A percentile compares a stretch with the other conserved stretches of the same genome.
phyloP scores from a whole-genome alignment of 371 early-diverging fungal genomes.

The Mucor sp. region DNA sequence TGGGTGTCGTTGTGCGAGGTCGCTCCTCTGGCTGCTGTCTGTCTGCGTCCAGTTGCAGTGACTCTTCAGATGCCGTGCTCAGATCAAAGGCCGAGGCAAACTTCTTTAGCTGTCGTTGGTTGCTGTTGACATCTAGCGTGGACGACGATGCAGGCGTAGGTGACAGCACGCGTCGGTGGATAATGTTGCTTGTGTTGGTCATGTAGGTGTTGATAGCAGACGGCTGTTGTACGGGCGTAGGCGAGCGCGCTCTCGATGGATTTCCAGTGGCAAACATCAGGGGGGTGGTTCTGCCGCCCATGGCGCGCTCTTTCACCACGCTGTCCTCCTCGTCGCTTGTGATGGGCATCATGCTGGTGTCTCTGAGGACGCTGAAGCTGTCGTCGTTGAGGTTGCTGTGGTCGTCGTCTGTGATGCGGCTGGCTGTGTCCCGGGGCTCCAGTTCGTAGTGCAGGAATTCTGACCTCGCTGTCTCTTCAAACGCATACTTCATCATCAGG shows the following conservation, averaged over 20 bases:
- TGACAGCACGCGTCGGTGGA: not conserved
- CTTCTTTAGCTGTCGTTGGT: conserved; percentile 6
- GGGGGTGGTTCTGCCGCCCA: not conserved
- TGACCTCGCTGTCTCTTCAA: conserved; percentile 19
- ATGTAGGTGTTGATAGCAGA: not conserved
- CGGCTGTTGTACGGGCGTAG: not conserved
- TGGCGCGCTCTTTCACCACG: not conserved
- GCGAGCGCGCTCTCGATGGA: not conserved
- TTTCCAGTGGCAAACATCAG: not conserved
- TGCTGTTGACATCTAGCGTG: conserved; percentile 12
- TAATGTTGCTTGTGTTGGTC: not conserved
- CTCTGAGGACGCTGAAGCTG: conserved; percentile 10
- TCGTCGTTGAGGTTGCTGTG: not conserved
- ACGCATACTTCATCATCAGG: conserved; percentile 21
- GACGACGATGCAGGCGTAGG: conserved; percentile 1
- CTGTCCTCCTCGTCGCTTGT: conserved; percentile 3
- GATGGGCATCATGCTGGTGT: conserved; percentile 6
- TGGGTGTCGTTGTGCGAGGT: conserved; percentile 29
- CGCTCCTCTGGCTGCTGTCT: conserved; percentile 13
- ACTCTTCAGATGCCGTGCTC: conserved; percentile 16
- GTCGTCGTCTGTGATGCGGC: not conserved
- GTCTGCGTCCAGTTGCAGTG: not conserved
- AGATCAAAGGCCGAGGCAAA: conserved; percentile 36
- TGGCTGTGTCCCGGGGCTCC: conserved; percentile 2
- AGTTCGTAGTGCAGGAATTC: conserved; percentile 5